Conservation (phyloP, 768 basidiomycete genomes). For the Neoboletus magnificus region DNA sequence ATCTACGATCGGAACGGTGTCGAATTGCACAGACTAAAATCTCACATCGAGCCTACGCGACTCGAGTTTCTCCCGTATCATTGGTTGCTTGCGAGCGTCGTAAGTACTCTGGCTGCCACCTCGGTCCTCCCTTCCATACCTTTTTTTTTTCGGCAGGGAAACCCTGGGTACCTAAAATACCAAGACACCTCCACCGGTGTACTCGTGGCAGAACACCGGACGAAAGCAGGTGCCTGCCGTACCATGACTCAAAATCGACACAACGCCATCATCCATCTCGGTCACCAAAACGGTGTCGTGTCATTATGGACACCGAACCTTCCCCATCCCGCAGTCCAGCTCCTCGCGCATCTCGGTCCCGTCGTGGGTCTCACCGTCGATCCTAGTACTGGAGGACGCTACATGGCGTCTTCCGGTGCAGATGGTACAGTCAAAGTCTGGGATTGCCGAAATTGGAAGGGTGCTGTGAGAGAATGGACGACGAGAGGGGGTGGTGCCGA, state of each 20-base stretch:
- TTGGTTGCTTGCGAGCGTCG: constrained; percentile 85
- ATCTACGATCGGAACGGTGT: constrained; percentile 95
- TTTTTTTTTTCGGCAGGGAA: constrained; percentile 48
- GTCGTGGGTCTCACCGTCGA: constrained; percentile 80
- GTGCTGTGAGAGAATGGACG: constrained; percentile 76
- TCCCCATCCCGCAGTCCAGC: constrained; percentile 85
- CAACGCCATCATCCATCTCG: constrained; percentile 91
- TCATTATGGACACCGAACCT: constrained; percentile 97
- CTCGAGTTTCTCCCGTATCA: constrained; percentile 95
- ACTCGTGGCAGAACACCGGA: constrained; percentile 82
- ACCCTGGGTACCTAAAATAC: constrained; percentile 90
- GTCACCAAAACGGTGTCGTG: constrained; percentile 94
- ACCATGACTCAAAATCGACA: constrained; percentile 90
- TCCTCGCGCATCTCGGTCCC: constrained; percentile 88
- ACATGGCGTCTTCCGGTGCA: constrained; percentile 86
- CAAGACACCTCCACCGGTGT: constrained; percentile 95
- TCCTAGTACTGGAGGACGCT: constrained; percentile 78
- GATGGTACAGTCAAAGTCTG: constrained; percentile 93
- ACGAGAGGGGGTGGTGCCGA: constrained; percentile 66
- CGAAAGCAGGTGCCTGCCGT: constrained; percentile 80
- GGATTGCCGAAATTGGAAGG: constrained; percentile 97
- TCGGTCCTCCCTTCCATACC: background rate
- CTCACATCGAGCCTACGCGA: constrained; percentile 84
- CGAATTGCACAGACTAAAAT: constrained; percentile 81
- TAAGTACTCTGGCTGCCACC: constrained; percentile 37